phyloP scores from a whole-genome alignment of 768 basidiomycete genomes.

The Panaeolus cyanescens region DNA sequence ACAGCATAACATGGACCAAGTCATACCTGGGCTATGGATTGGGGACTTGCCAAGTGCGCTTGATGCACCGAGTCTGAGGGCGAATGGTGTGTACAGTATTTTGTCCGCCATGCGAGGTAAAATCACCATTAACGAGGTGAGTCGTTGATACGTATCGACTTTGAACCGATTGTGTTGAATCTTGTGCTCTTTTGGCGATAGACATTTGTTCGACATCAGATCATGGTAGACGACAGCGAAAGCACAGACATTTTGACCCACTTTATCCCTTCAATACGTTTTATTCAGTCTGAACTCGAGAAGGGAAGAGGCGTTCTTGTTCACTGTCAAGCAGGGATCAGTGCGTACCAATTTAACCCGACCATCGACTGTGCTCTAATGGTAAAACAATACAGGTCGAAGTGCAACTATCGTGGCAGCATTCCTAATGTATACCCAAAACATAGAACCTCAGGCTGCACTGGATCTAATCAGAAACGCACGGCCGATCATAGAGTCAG shows the following conservation, averaged over 20 bases:
- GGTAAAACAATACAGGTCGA: conserved; percentile 52
- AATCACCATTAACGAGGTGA: conserved; percentile 65
- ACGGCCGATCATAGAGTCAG: conserved; percentile 75
- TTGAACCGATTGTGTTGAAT: not conserved
- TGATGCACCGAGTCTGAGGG: conserved; percentile 59
- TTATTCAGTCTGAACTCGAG: conserved; percentile 78
- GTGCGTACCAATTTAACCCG: conserved; percentile 41
- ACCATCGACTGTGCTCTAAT: not conserved
- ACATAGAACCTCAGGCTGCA: conserved; percentile 59
- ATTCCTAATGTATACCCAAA: conserved; percentile 79
- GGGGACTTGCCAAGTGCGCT: conserved; percentile 76
- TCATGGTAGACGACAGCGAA: conserved; percentile 74
- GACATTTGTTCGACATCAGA: conserved; percentile 81
- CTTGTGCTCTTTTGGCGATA: conserved; percentile 28
- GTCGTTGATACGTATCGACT: conserved; percentile 11
- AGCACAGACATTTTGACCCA: conserved; percentile 81
- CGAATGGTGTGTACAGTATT: conserved; percentile 76
- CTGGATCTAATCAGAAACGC: conserved; percentile 66
- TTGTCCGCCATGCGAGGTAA: conserved; percentile 73
- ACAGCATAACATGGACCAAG: conserved; percentile 63
- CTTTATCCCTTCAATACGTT: conserved; percentile 76
- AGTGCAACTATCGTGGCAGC: conserved; percentile 87
- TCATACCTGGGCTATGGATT: conserved; percentile 82
- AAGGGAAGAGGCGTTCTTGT: conserved; percentile 80
- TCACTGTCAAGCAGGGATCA: conserved; percentile 90